Evolutionary conservation across 768 basidiomycete genomes (phyloP).

Genomic region (Tubosaeta sp.): DNA sequence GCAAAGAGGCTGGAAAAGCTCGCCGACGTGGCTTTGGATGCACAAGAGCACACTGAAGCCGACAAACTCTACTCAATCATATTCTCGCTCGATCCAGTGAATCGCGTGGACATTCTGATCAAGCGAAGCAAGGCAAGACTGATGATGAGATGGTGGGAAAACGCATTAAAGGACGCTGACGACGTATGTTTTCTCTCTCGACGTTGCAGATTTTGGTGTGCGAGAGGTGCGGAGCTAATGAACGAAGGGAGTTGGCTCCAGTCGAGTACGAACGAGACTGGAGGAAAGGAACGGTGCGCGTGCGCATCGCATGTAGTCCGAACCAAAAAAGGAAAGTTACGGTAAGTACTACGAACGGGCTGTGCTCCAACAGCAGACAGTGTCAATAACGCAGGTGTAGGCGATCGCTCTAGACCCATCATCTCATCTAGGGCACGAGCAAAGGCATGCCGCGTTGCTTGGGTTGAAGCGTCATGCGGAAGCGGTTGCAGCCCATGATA

Average conservation of each 20-base stretch:
- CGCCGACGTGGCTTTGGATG: background rate
- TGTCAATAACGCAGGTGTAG: background rate
- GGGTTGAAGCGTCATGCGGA: background rate
- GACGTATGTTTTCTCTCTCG: background rate
- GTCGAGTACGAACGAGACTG: no score
- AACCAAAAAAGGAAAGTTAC: no score
- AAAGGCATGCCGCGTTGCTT: no score
- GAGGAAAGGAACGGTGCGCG: no score
- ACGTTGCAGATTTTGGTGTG: no score
- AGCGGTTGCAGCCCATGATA: background rate
- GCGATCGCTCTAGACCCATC: background rate
- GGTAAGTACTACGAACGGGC: no score
- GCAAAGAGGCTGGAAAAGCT: no score
- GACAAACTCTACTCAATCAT: background rate
- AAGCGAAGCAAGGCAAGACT: background rate
- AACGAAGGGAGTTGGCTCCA: no score
- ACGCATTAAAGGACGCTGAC: background rate
- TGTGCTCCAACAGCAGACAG: no score
- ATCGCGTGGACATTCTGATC: background rate
- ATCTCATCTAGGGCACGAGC: background rate
- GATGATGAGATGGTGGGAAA: background rate
- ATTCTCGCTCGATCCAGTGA: background rate
- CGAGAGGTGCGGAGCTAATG: no score
- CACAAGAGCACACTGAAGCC: background rate
- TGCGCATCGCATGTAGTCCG: no score